Percentiles rank a stretch among this genome's conserved stretches.
phyloP scores from a whole-genome alignment of 2,329 filamentous ascomycete species.

The Celoporthe dispersa region DNA sequence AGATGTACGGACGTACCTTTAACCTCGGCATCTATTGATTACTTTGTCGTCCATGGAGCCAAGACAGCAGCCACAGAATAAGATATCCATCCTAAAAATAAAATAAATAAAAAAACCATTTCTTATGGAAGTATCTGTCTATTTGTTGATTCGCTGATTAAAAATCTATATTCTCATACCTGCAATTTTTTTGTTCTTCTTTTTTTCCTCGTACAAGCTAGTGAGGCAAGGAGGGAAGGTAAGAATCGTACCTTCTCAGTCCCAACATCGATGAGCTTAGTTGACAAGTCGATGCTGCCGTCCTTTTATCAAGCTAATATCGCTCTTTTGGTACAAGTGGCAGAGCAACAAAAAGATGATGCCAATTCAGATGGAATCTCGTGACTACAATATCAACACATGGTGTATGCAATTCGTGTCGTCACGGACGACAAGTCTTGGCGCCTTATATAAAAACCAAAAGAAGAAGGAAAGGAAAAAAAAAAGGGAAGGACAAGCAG shows the following conservation, averaged over 20 bases:
- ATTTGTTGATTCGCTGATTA: background rate
- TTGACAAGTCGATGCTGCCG: background rate
- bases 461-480: background rate
- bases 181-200: too few relatives aligned
- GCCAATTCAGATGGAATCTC: background rate
- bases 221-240: background rate
- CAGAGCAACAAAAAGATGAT: background rate
- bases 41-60: background rate
- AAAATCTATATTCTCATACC: too few relatives aligned
- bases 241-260: too few relatives aligned
- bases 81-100: too few relatives aligned
- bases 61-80: background rate
- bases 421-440: background rate
- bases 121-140: too few relatives aligned
- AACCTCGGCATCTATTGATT: background rate
- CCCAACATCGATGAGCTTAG: background rate
- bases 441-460: conserved; percentile 14
- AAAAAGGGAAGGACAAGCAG: background rate
- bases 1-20: background rate
- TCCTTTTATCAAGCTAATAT: background rate
- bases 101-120: too few relatives aligned
- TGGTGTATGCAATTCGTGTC: conserved; percentile 8
- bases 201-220: background rate
- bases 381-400: background rate
- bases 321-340: background rate